Conservation (phyloP, 2,329 filamentous ascomycete species). For the Hypoxylon sp. region DNA sequence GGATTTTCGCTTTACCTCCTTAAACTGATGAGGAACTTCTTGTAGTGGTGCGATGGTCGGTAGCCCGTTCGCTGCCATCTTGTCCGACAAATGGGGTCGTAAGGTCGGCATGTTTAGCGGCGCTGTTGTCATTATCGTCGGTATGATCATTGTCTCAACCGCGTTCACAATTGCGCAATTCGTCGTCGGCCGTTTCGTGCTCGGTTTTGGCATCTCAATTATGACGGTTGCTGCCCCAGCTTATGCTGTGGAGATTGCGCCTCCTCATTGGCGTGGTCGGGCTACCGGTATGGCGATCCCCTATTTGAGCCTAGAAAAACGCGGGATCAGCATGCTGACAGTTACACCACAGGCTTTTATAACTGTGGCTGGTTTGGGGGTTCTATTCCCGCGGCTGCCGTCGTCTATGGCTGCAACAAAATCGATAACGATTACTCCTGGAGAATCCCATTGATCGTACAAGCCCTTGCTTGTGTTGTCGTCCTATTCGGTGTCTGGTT, state of each 20-base stretch:
- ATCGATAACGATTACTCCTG: constrained; percentile 64
- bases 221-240: constrained; percentile 66
- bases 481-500: constrained; percentile 58
- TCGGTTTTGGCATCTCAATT: constrained; percentile 63
- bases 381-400: constrained; percentile 64
- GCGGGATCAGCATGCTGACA: constrained; percentile 4
- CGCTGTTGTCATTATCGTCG: constrained; percentile 61
- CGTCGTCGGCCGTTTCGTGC: constrained; percentile 63
- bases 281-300: constrained; percentile 56
- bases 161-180: constrained; percentile 58
- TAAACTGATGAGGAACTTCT: constrained; percentile 17
- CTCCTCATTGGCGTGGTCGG: constrained; percentile 66
- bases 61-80: constrained; percentile 60
- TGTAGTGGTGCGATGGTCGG: constrained; percentile 60
- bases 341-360: constrained; percentile 59
- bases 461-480: constrained; percentile 61
- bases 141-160: constrained; percentile 61
- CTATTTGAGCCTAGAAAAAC: constrained; percentile 1
- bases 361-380: constrained; percentile 69
- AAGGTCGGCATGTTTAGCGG: constrained; percentile 63
- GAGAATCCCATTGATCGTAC: constrained; percentile 65
- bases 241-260: constrained; percentile 64
- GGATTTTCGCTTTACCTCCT: background rate
- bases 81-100: constrained; percentile 63
- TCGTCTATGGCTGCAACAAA: constrained; percentile 64